Evolutionary conservation across 2,329 filamentous ascomycete genomes (phyloP).

Genomic region (Pseudogymnoascus sp.): DNA sequence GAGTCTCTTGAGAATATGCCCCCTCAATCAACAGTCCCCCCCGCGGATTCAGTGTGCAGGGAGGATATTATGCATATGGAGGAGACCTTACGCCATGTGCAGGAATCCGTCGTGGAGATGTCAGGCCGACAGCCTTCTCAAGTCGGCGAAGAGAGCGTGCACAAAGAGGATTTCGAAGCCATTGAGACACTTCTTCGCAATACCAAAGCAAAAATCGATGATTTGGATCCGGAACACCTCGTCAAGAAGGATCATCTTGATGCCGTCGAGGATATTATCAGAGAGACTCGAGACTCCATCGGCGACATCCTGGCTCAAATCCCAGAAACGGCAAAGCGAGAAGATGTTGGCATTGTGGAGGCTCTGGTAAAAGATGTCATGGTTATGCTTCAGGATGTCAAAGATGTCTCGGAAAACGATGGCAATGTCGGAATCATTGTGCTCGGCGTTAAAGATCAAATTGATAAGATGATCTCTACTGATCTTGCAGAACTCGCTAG

Average conservation of each 20-base stretch:
- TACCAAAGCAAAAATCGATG: conserved; percentile 80
- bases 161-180: conserved; percentile 78
- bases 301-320: conserved; percentile 58
- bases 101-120: conserved; percentile 49
- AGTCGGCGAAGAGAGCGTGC: conserved; percentile 43
- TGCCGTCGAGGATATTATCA: conserved; percentile 46
- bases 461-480: conserved; percentile 65
- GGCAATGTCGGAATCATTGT: conserved; percentile 74
- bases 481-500: conserved; percentile 64
- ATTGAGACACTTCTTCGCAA: conserved; percentile 87
- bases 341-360: conserved; percentile 71
- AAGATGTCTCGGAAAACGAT: conserved; percentile 66
- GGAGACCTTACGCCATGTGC: conserved; percentile 46
- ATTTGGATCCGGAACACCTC: conserved; percentile 65
- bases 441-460: conserved; percentile 72
- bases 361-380: conserved; percentile 72
- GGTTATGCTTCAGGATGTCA: conserved; percentile 66
- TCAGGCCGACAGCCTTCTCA: conserved; percentile 33
- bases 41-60: conserved; percentile 37
- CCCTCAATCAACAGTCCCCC: conserved; percentile 34
- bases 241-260: conserved; percentile 60
- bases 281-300: conserved; percentile 68
- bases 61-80: conserved; percentile 51
- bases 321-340: conserved; percentile 64
- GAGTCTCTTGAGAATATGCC: conserved; percentile 62